Evolutionary conservation across 768 basidiomycete species (phyloP).

Genomic region (Boletus subcaerulescens): DNA sequence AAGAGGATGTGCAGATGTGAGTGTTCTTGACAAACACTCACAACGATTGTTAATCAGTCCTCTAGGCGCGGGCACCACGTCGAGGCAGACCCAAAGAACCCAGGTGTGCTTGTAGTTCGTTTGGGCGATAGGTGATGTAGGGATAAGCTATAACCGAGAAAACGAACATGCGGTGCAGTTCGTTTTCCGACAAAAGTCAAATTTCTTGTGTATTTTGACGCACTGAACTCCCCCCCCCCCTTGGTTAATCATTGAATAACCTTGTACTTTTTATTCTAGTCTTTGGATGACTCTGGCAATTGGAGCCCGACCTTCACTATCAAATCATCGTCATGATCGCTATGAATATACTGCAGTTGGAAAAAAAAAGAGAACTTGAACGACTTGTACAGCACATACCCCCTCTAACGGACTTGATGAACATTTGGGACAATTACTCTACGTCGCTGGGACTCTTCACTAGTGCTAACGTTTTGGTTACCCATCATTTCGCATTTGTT

Average conservation of each 20-base stretch:
- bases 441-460: background rate
- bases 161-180: too few species aligned
- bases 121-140: background rate
- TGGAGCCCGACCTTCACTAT: constrained; percentile 46
- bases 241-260: background rate
- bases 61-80: constrained; percentile 67
- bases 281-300: constrained; percentile 55
- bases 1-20: constrained; percentile 74
- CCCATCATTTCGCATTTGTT: constrained; percentile 1
- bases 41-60: background rate
- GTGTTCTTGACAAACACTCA: constrained; percentile 11
- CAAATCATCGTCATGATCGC: constrained; percentile 15
- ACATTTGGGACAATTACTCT: constrained; percentile 1
- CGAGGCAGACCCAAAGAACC: constrained; percentile 73
- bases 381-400: constrained; percentile 6
- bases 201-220: background rate
- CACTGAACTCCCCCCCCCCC: too few species aligned
- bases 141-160: too few species aligned
- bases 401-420: constrained; percentile 6
- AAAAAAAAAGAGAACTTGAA: too few species aligned
- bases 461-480: background rate
- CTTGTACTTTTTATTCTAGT: constrained; percentile 30
- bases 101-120: constrained; percentile 80
- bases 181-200: too few species aligned
- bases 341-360: constrained; percentile 2